Percentiles rank a stretch among this genome's conserved stretches.
These are phyloP conservation scores for Xylaria curta DNA, from an alignment of 495 filamentous ascomycete genomes.

Conservation along the genomic window DNA sequence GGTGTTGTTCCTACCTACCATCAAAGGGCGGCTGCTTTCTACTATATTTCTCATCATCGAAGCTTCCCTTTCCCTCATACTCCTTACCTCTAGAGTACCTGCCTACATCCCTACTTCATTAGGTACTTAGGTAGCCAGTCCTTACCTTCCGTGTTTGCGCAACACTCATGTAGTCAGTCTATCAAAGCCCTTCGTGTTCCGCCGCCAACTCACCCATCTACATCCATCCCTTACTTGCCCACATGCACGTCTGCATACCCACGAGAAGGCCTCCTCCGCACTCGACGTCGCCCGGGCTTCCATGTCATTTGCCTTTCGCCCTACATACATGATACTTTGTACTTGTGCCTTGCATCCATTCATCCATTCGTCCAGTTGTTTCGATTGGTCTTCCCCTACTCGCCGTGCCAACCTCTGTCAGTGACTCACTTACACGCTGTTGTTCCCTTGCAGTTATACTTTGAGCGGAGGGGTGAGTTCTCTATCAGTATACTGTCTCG, in stretches of 20 bases:
- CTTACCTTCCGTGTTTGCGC: background rate
- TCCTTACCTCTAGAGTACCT: background rate
- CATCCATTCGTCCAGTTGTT: background rate
- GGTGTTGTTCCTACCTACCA: background rate
- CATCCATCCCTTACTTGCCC: background rate
- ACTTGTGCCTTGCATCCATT: constrained; percentile 3
- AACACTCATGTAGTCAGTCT: background rate
- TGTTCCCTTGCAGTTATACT: background rate
- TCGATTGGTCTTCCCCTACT: background rate
- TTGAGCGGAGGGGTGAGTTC: background rate
- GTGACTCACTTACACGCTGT: background rate
- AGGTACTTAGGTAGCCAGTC: background rate
- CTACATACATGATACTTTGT: background rate
- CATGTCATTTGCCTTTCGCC: background rate
- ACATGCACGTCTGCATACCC: background rate
- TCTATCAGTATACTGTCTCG: background rate
- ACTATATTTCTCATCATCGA: too few species aligned
- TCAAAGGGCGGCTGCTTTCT: background rate
- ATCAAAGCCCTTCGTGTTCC: background rate
- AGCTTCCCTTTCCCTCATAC: background rate
- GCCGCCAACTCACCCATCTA: background rate
- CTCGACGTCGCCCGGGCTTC: background rate
- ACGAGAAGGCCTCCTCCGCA: background rate
- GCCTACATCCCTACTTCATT: background rate
- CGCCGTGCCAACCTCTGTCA: background rate